phyloP scores from a whole-genome alignment of 805 yeast species.

The Hanseniaspora valbyensis region DNA sequence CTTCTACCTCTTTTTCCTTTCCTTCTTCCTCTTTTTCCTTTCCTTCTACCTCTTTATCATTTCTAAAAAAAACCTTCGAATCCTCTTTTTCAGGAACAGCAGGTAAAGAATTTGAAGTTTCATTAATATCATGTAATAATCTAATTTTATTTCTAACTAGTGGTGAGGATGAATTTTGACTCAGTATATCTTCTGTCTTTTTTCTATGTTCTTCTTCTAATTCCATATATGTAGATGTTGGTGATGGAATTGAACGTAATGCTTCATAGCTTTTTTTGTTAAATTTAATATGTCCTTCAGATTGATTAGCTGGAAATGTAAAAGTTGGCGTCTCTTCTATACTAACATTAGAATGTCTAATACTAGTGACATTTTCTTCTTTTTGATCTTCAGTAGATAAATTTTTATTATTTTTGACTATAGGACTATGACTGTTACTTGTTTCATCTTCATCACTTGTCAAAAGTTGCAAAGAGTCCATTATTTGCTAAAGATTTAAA shows the following conservation, averaged over 20 bases:
- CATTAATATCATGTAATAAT: neutral
- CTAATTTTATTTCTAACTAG: neutral
- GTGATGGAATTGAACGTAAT: constrained; percentile 10
- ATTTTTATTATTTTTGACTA: neutral
- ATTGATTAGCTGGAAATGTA: neutral
- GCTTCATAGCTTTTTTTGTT: constrained; percentile 9
- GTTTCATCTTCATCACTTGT: constrained; percentile 1
- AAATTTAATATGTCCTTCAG: neutral
- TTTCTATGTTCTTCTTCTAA: constrained; percentile 12
- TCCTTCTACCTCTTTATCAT: no score
- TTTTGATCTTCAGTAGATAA: neutral
- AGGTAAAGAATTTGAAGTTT: neutral
- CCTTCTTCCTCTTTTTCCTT: no score
- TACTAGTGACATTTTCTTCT: neutral
- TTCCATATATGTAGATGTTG: constrained; percentile 9
- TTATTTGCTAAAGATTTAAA: neutral
- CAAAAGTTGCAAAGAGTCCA: neutral
- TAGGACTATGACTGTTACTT: neutral
- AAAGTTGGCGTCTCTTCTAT: neutral
- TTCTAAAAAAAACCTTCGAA: no score
- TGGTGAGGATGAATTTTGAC: neutral
- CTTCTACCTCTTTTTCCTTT: no score
- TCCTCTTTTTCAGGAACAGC: no score
- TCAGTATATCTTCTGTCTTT: constrained; percentile 5
- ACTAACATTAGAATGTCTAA: neutral